Base-by-base conservation (phyloP, 495 filamentous ascomycete genomes). In the Podospora fimiseda region DNA sequence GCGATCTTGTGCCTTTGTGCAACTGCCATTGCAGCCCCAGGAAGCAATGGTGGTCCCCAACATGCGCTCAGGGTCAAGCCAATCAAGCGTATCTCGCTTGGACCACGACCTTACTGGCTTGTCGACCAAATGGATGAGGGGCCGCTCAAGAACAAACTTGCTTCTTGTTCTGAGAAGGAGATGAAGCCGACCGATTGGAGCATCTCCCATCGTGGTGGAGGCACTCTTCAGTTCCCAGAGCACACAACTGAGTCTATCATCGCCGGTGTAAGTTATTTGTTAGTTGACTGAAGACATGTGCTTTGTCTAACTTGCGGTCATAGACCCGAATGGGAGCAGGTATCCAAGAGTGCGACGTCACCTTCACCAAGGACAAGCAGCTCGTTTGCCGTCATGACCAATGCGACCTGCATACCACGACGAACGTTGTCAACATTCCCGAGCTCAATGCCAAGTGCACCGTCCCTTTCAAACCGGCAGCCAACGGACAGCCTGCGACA, bases 401-500 rank as follows among this genome's bases (percentile, higher is more conserved):
- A 39, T 85, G 82, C 65, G 82, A 85, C 59, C 66, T 85, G 36
- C 81, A 84, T 65, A 80, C 73, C 1, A 85, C 82, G 11, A 82
- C 82, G 56, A 79, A 85, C 67, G 80, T 85, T 63, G 73, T 85
- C 39, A 62, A 68, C 22, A 60, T 66, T 23, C 76, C 80, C n/a
- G 70, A 75, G 5, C 73, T 85, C 15, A 76, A 74, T 11, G 68
- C 72, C 24, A 85, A 85, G 57, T 85, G 82, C 69, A 80, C 77
- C n/a, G 63, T 61, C 6, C 80, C 80, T 1, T 85, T 85, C 64
- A 64, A 61, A 21, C 78, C 81, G 8, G 78, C 78, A 15, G 16
- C 40, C 0, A 54, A 66, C 38, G 66, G 67, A 20, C 57, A 51
- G 5, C 39, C 63, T 0, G 81, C 81, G 0, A 70, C 57, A 0